Percentiles rank a stretch among this genome's conserved stretches.
These are phyloP conservation scores for Yamadazyma dendronema DNA, from an alignment of 1,139 yeast species.

Conservation along the genomic window DNA sequence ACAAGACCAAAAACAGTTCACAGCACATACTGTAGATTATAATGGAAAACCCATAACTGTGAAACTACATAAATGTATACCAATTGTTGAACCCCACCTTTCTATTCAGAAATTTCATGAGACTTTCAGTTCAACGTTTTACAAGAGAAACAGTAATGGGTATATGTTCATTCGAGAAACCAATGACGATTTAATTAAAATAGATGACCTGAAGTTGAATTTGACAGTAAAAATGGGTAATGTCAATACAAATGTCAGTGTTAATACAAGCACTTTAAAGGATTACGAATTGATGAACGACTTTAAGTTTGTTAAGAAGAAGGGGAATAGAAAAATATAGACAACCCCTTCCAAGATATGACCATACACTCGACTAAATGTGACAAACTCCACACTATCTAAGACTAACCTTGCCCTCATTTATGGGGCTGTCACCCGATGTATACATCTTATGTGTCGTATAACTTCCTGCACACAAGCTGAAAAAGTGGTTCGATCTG, in stretches of 20 bases:
- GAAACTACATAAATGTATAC: conserved; percentile 3
- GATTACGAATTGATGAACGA: conserved; percentile 16
- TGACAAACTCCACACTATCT: too few species aligned
- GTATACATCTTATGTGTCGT: too few species aligned
- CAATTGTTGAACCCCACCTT: conserved; percentile 8
- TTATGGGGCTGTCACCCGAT: too few species aligned
- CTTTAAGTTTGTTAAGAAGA: conserved; percentile 14
- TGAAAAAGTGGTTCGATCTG: too few species aligned
- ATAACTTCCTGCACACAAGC: too few species aligned
- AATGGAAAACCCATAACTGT: conserved; percentile 3
- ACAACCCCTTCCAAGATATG: too few species aligned
- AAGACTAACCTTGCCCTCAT: too few species aligned
- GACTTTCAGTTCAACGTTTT: conserved; percentile 29
- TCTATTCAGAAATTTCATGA: conserved; percentile 17
- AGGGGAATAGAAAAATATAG: not conserved
- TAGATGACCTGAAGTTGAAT: conserved; percentile 12
- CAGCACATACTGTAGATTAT: not conserved
- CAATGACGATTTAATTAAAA: conserved; percentile 18
- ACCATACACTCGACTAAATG: too few species aligned
- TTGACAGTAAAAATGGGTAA: conserved; percentile 8
- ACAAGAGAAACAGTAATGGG: conserved; percentile 34
- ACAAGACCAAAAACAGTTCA: not conserved
- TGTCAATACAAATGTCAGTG: conserved; percentile 5
- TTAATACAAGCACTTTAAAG: conserved; percentile 12
- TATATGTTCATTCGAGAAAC: conserved; percentile 40